Base-by-base conservation (phyloP, 1,284 basidiomycete species). In the Golubevia pallescens region DNA sequence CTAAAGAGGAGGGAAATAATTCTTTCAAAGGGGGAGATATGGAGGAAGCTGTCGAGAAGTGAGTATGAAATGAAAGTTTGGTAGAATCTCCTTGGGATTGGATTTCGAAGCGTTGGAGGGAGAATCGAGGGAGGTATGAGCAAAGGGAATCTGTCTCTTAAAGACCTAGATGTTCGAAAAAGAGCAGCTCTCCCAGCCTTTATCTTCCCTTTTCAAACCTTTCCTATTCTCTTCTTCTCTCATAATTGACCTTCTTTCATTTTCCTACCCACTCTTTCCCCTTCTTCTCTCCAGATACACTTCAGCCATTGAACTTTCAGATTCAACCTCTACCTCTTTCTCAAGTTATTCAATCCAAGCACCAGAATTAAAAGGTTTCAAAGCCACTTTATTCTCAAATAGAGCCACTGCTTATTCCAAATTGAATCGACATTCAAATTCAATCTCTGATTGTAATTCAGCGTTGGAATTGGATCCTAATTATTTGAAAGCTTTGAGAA, bases 401-500 rank as follows among this genome's bases (percentile, higher is more conserved):
- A 71, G 81, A 4, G 82, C 81, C 13, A 85, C 78, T 2, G 75
- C 79, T 56, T 69, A 80, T 54, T 70, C 74, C 24, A 84, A 84
- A 71, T 60, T 74, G 16, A 68, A 66, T 20, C 66, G 77, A n/a
- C 70, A 80, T 61, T 21, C 63, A 1, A 69, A 73, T 8, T 71
- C 81, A 3, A 68, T 85, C 16, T 42, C 62, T 13, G 81, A 85
- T 66, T 81, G 81, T 62, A 71, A 73, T 23, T 52, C 69, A 10
- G 78, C 82, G 16, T 69, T 84, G 1, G 60, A 71, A 34, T 71
- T 85, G 28, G 75, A 82, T 57, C 28, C 70, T 0, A 70, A 69
- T 21, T 85, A 79, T 65, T 61, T 73, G 60, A 85, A 85, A 68
- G 81, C 82, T 28, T 63, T 82, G 16, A 71, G 81, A 8, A 84